phyloP scores from a whole-genome alignment of 2,329 filamentous ascomycete genomes.

The Xylaria sp. region DNA sequence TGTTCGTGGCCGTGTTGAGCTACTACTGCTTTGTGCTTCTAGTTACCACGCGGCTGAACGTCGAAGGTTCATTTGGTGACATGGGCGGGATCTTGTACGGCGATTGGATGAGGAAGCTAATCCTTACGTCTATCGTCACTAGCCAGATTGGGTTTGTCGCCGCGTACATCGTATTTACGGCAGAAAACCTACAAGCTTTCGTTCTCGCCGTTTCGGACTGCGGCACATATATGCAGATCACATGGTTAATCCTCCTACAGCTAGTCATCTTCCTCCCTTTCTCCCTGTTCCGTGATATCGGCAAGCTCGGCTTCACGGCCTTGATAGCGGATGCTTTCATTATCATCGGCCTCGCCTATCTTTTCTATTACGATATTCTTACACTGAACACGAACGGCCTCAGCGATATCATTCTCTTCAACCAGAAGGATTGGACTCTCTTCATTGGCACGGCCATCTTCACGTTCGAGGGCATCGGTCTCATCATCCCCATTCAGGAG shows the following conservation, averaged over 20 bases:
- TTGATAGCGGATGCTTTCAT: constrained; percentile 95
- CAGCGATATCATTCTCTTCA: constrained; percentile 88
- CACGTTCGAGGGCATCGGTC: constrained; percentile 95
- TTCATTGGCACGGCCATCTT: constrained; percentile 99
- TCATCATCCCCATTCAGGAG: constrained; percentile 97
- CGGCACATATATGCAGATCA: constrained; percentile 81
- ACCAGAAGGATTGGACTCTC: constrained; percentile 88
- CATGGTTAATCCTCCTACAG: constrained; percentile 89
- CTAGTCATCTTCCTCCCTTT: constrained; percentile 94
- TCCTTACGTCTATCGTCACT: constrained; percentile 88
- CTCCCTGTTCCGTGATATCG: constrained; percentile 92
- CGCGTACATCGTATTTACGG: constrained; percentile 95
- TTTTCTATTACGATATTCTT: constrained; percentile 92
- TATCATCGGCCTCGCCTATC: constrained; percentile 84
- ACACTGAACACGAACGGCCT: constrained; percentile 78
- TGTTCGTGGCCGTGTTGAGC: constrained; percentile 81
- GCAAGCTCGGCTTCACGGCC: constrained; percentile 94
- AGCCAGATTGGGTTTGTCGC: constrained; percentile 95
- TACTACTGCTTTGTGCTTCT: constrained; percentile 98
- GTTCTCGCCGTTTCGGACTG: constrained; percentile 90
- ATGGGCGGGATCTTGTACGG: constrained; percentile 93
- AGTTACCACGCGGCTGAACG: constrained; percentile 79
- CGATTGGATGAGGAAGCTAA: constrained; percentile 83
- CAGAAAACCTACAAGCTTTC: constrained; percentile 93
- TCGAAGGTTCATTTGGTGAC: constrained; percentile 96